Base-by-base conservation (phyloP, 2,329 filamentous ascomycete species). In the Aspergillus brasiliensis region DNA sequence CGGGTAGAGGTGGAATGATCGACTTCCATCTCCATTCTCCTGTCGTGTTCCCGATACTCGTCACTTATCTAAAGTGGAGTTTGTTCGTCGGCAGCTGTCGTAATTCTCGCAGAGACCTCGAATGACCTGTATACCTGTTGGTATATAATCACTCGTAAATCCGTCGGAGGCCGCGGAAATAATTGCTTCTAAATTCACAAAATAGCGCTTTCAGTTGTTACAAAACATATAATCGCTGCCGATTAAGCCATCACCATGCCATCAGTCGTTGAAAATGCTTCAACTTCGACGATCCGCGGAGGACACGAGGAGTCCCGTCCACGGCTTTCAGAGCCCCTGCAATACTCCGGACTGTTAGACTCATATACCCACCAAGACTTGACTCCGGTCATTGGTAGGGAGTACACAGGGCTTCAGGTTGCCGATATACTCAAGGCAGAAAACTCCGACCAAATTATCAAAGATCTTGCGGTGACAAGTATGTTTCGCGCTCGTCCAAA, bases 391-490 rank as follows among this genome's bases (percentile, higher is more conserved):
- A 80, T 80, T 58, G 77, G 78, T 3, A 67, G 73, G 17, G 77
- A 80, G 58, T 80, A 75, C 57, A 69, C 71, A 3, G 69, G 69
- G 3, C 67, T 77, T 5, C 75, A 79, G 40, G 69, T 70, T 13
- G 86, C 89, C 19, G 65, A 66, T 2, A 81, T 83, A 67, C 77
- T 91, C 1, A 77, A 85, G 27, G 83, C 85, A 0, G 79, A 83
- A 1, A 86, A 89, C 67, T 80, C 84, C 0, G 87, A 90, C 59
- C 83, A 86, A 51, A 75, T 89, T 11, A 73, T 90, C 37, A 81
- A 84, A 0, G 88, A 91, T 65, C 77, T 91, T 0, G 88, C 87
- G 28, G 86, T 89, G 61, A 89, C 85, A 0, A 84, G 87, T 89
- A 57, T 23, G 62, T 25, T 19, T 78, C 65, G 74, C 75, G 3